Percentiles rank a stretch among this genome's conserved stretches.
phyloP scores from a whole-genome alignment of 306 rosid genomes.

The Prunus campanulata region DNA sequence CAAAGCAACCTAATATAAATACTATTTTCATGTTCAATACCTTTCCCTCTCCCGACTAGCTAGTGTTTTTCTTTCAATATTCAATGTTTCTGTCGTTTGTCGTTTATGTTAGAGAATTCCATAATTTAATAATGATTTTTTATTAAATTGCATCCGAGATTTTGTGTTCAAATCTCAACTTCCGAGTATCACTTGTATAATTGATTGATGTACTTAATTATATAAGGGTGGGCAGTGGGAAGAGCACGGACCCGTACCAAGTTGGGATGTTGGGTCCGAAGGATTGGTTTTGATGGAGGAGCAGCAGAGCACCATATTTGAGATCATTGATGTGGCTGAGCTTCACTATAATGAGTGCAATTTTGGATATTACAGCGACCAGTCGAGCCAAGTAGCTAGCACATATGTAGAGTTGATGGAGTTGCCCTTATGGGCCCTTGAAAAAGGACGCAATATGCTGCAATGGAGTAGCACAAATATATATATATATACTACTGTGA shows the following conservation, averaged over 20 bases:
- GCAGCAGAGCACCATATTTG: background rate
- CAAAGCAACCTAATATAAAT: conserved; percentile 6
- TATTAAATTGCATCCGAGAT: too few species aligned
- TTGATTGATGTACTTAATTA: too few species aligned
- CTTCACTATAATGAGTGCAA: background rate
- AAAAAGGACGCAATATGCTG: background rate
- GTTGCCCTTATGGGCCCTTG: conserved; percentile 4
- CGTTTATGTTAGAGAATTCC: too few species aligned
- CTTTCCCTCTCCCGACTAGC: background rate
- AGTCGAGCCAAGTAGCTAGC: conserved; percentile 2
- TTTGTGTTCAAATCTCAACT: too few species aligned
- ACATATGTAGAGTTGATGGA: background rate
- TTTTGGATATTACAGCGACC: conserved; percentile 3
- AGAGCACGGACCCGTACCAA: conserved; percentile 46
- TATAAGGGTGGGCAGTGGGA: background rate
- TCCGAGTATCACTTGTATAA: too few species aligned
- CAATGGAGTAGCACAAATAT: too few species aligned
- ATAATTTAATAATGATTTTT: too few species aligned
- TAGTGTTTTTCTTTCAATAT: background rate
- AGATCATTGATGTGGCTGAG: conserved; percentile 24
- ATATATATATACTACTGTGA: background rate
- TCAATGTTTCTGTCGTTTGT: background rate
- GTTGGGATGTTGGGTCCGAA: conserved; percentile 18
- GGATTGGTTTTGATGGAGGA: conserved; percentile 1
- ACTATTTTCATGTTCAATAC: background rate